These are phyloP conservation scores for Phaseolus coccineus DNA, from an alignment of 331 rosid genomes.

Conservation along the genomic window DNA sequence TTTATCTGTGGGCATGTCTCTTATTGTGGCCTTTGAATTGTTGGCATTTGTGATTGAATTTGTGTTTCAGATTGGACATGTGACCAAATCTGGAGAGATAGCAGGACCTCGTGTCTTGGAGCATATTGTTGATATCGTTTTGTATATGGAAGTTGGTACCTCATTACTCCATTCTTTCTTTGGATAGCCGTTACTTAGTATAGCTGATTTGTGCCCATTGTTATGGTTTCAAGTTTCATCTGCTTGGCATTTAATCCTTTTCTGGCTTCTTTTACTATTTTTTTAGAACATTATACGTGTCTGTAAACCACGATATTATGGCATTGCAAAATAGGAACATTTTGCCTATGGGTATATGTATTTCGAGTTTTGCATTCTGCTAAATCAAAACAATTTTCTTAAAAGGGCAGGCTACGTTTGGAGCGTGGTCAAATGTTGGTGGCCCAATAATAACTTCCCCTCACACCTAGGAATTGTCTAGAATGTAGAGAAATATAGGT, in stretches of 20 bases:
- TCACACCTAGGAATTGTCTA: neutral
- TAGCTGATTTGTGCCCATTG: neutral
- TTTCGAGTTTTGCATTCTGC: conserved; percentile 40
- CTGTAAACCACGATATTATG: conserved; percentile 8
- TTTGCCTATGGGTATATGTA: neutral
- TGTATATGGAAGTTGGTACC: conserved; percentile 95
- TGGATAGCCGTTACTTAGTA: conserved; percentile 44
- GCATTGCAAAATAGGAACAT: conserved; percentile 25
- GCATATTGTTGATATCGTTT: conserved; percentile 90
- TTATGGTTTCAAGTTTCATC: conserved; percentile 9
- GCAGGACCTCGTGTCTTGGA: conserved; percentile 98
- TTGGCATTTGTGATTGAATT: conserved; percentile 37
- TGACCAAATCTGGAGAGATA: conserved; percentile 89
- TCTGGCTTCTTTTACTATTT: conserved; percentile 21
- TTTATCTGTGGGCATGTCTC: conserved; percentile 22
- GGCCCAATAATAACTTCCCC: neutral
- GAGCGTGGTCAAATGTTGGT: neutral
- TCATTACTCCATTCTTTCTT: conserved; percentile 46
- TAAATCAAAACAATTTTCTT: neutral
- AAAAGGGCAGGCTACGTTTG: neutral
- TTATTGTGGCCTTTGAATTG: conserved; percentile 30
- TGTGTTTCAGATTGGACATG: conserved; percentile 83
- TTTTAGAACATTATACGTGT: neutral
- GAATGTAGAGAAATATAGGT: neutral
- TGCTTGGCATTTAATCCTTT: neutral